Evolutionary conservation across 805 yeast species (phyloP).

Genomic region (Ascoidea asiatica): DNA sequence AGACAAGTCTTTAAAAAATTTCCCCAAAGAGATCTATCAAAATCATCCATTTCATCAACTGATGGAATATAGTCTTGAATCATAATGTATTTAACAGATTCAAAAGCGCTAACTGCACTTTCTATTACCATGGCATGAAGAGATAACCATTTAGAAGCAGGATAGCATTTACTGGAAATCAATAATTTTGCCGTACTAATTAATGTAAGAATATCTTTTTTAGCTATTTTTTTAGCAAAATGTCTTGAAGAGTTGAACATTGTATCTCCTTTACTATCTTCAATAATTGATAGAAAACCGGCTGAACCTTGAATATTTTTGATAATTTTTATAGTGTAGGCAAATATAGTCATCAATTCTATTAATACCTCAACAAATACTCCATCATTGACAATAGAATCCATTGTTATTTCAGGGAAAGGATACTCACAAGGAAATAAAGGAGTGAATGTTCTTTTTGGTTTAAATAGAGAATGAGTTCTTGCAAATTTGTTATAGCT

Average conservation of each 20-base stretch:
- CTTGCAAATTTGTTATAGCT: slow-evolving; percentile 37
- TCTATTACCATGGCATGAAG: slow-evolving; percentile 44
- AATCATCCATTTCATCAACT: slow-evolving; percentile 32
- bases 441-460: slow-evolving; percentile 51
- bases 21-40: slow-evolving; percentile 57
- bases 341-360: slow-evolving; percentile 53
- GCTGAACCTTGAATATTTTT: slow-evolving; percentile 24
- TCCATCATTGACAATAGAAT: slow-evolving; percentile 60
- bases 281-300: slow-evolving; percentile 29
- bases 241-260: slow-evolving; percentile 27
- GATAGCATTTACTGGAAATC: slow-evolving; percentile 45
- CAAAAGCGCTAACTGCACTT: slow-evolving; percentile 39
- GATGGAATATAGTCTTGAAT: slow-evolving; percentile 37
- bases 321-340: slow-evolving; percentile 39
- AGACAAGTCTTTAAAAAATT: slow-evolving; percentile 45
- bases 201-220: slow-evolving; percentile 26
- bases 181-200: slow-evolving; percentile 37
- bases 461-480: slow-evolving; percentile 26
- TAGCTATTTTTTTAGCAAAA: slow-evolving; percentile 25
- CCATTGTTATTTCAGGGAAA: slow-evolving; percentile 49
- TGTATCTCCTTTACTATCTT: slow-evolving; percentile 21
- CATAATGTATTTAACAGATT: slow-evolving; percentile 37
- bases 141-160: slow-evolving; percentile 63
- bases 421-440: slow-evolving; percentile 63
- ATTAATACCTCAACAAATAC: slow-evolving; percentile 56